Percentiles rank a stretch among this genome's conserved stretches.
Conservation (phyloP, 805 yeast genomes). For the Yamadazyma phyllophila region DNA sequence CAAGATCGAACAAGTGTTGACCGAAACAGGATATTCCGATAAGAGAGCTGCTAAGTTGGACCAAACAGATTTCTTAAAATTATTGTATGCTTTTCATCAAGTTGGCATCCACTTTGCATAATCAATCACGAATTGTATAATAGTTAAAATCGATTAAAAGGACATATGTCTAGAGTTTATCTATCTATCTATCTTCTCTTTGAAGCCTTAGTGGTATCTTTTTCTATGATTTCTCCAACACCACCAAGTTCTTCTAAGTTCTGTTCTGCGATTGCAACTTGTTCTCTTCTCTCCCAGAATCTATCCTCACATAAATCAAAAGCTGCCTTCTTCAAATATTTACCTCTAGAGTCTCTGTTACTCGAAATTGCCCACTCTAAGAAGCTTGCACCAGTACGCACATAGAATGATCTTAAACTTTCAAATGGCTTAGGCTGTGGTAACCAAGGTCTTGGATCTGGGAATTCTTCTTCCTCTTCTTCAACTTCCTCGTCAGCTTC, state of each 20-base stretch:
- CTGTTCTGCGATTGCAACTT: slow-evolving; percentile 83
- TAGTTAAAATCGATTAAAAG: neutral
- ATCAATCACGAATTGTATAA: neutral
- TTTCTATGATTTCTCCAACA: slow-evolving; percentile 82
- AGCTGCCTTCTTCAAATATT: slow-evolving; percentile 81
- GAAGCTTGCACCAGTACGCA: slow-evolving; percentile 82
- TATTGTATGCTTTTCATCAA: slow-evolving; percentile 91
- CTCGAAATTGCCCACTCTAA: slow-evolving; percentile 91
- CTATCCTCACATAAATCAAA: slow-evolving; percentile 90
- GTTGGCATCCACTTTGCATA: slow-evolving; percentile 96
- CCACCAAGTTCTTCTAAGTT: slow-evolving; percentile 87
- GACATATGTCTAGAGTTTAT: neutral
- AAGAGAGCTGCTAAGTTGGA: slow-evolving; percentile 92
- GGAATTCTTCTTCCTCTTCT: slow-evolving; percentile 65
- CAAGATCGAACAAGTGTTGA: slow-evolving; percentile 70
- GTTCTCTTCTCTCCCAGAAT: slow-evolving; percentile 99
- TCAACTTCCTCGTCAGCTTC: slow-evolving; percentile 67
- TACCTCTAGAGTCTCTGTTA: slow-evolving; percentile 83
- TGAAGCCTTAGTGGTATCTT: slow-evolving; percentile 49
- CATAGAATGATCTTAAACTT: slow-evolving; percentile 74
- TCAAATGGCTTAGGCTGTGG: slow-evolving; percentile 97
- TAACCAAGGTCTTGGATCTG: slow-evolving; percentile 93
- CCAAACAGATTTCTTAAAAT: slow-evolving; percentile 85
- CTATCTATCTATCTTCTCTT: slow-evolving; percentile 50
- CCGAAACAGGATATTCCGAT: slow-evolving; percentile 77